Evolutionary conservation across 2,329 filamentous ascomycete species (phyloP).

Genomic region (Conoideocrella luteorostrata): DNA sequence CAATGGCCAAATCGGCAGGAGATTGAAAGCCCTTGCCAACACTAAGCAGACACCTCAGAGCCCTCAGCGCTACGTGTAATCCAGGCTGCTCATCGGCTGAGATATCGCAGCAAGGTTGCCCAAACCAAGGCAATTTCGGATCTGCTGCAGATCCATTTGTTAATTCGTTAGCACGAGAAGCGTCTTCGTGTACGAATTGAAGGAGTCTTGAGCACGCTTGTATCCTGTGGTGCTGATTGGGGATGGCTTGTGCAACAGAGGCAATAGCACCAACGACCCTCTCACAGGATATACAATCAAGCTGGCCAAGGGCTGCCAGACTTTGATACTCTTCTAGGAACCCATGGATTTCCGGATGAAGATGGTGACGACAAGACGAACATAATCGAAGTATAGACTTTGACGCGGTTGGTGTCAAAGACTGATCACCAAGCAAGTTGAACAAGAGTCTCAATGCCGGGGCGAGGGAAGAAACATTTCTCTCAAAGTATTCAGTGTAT

Average conservation of each 20-base stretch:
- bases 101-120: constrained; percentile 20
- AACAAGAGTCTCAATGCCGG: constrained; percentile 70
- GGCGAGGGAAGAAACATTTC: constrained; percentile 60
- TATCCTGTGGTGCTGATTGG: constrained; percentile 48
- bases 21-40: constrained; percentile 69
- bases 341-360: constrained; percentile 59
- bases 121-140: constrained; percentile 17
- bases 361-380: constrained; percentile 63
- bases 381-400: constrained; percentile 70
- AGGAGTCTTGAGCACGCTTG: constrained; percentile 52
- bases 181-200: constrained; percentile 55
- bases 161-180: constrained; percentile 17
- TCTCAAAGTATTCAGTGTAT: constrained; percentile 71
- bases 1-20: constrained; percentile 58
- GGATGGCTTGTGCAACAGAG: constrained; percentile 66
- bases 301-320: constrained; percentile 45
- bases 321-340: constrained; percentile 67
- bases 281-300: constrained; percentile 66
- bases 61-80: constrained; percentile 44
- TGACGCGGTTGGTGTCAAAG: constrained; percentile 61
- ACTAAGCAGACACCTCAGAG: constrained; percentile 61
- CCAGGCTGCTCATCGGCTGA: constrained; percentile 35
- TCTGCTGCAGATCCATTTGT: constrained; percentile 9
- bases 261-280: constrained; percentile 68
- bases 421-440: constrained; percentile 54